Evolutionary conservation across 257 asterid species (phyloP).

Genomic region (Scutellaria minor): DNA sequence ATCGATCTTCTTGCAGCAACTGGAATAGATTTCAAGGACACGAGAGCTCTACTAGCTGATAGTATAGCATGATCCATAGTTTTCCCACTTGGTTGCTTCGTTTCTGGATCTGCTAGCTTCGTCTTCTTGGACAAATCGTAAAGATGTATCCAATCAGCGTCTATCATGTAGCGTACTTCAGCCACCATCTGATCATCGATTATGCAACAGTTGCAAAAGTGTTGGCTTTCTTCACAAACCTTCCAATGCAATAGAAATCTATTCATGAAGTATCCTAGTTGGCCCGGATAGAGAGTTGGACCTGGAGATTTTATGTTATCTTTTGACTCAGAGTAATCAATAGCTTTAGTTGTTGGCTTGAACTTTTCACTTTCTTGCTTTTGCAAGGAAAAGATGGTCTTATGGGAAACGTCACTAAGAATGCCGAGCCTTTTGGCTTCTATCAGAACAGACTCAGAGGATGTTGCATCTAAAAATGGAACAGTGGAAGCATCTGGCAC

Average conservation of each 20-base stretch:
- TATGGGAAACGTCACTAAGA: slow-evolving; percentile 61
- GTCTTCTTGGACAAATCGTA: slow-evolving; percentile 51
- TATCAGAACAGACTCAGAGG: slow-evolving; percentile 56
- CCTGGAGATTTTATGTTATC: slow-evolving; percentile 35
- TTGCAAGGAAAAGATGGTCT: slow-evolving; percentile 59
- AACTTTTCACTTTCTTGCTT: slow-evolving; percentile 64
- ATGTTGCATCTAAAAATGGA: slow-evolving; percentile 50
- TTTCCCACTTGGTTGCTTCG: slow-evolving; percentile 13
- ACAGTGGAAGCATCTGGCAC: slow-evolving; percentile 40
- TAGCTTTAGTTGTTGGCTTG: slow-evolving; percentile 45
- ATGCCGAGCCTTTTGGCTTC: slow-evolving; percentile 70
- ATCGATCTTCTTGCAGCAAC: slow-evolving; percentile 79
- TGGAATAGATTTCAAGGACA: slow-evolving; percentile 69
- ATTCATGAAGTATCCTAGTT: slow-evolving; percentile 78
- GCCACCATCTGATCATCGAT: slow-evolving; percentile 46
- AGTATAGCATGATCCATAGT: slow-evolving; percentile 44
- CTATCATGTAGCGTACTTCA: slow-evolving; percentile 69
- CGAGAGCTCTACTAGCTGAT: slow-evolving; percentile 68
- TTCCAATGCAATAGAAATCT: slow-evolving; percentile 72
- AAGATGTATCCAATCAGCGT: slow-evolving; percentile 81
- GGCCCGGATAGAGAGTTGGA: slow-evolving; percentile 52
- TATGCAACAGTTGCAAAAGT: slow-evolving; percentile 49
- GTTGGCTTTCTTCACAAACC: slow-evolving; percentile 34
- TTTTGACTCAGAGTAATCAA: slow-evolving; percentile 34
- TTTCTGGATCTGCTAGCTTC: background rate